Evolutionary conservation across 2,329 filamentous ascomycete species (phyloP).

Genomic region (Zymoseptoria brevis): DNA sequence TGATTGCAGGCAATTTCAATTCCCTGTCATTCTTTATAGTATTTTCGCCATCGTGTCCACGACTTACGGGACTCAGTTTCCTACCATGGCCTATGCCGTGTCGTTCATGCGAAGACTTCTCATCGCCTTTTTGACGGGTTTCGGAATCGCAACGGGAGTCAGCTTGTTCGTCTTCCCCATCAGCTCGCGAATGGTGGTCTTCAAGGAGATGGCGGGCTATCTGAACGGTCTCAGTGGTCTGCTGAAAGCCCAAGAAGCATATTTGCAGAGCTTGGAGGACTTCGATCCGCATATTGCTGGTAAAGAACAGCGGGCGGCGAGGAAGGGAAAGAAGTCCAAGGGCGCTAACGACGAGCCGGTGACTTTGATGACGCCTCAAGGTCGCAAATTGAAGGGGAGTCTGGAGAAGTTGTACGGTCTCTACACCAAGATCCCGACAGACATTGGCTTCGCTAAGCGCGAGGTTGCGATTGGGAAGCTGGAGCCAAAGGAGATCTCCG

Average conservation of each 20-base stretch:
- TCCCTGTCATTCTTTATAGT: constrained; percentile 61
- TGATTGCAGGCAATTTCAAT: constrained; percentile 45
- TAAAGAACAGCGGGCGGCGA: constrained; percentile 3
- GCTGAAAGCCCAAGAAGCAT: constrained; percentile 54
- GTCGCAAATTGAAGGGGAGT: constrained; percentile 25
- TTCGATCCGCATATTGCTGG: constrained; percentile 37
- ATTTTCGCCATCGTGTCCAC: constrained; percentile 60
- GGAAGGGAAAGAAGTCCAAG: constrained; percentile 27
- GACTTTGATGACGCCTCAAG: constrained; percentile 18
- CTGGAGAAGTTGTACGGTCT: constrained; percentile 39
- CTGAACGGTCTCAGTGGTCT: constrained; percentile 47
- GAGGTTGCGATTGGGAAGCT: constrained; percentile 65
- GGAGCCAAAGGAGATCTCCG: constrained; percentile 54
- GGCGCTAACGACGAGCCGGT: constrained; percentile 39
- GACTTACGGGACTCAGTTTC: constrained; percentile 54
- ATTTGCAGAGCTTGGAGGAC: constrained; percentile 55
- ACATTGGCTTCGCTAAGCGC: constrained; percentile 63
- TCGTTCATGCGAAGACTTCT: constrained; percentile 50
- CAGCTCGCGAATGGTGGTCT: constrained; percentile 56
- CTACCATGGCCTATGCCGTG: constrained; percentile 46
- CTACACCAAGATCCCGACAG: constrained; percentile 58
- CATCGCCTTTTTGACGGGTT: constrained; percentile 55
- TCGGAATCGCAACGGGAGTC: constrained; percentile 55
- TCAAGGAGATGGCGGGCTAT: constrained; percentile 54
- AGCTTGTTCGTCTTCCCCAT: constrained; percentile 60